phyloP scores from a whole-genome alignment of 768 basidiomycete species.

The Crucibulum laeve region DNA sequence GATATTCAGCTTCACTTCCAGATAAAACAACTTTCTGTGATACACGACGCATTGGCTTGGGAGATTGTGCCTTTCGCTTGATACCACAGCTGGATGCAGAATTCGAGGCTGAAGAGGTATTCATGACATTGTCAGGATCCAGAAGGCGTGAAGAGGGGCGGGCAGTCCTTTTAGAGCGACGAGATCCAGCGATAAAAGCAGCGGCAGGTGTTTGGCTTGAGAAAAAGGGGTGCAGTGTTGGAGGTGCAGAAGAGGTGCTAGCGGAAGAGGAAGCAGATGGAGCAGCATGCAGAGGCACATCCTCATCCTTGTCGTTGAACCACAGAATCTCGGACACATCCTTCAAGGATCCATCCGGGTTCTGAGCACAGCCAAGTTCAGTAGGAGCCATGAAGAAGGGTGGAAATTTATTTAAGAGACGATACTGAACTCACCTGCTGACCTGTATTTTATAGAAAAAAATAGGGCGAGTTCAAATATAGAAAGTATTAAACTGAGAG shows the following conservation, averaged over 20 bases:
- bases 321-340: slow-evolving; percentile 1
- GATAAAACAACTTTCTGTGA: not conserved
- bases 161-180: not conserved
- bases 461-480: too few species aligned
- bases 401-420: too few species aligned
- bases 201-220: not conserved
- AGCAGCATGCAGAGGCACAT: not conserved
- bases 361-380: not conserved
- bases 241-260: not conserved
- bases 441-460: too few species aligned
- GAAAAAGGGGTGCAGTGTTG: slow-evolving; percentile 2
- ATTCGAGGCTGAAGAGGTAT: not conserved
- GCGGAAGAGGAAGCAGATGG: too few species aligned
- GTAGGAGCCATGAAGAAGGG: too few species aligned
- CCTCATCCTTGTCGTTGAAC: slow-evolving; percentile 2
- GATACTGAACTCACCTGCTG: too few species aligned
- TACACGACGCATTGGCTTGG: not conserved
- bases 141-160: not conserved
- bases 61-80: not conserved
- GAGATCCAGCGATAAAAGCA: not conserved
- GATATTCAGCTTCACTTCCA: not conserved
- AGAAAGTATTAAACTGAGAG: too few species aligned
- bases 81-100: not conserved
- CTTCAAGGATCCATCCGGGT: not conserved
- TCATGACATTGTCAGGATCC: not conserved